Evolutionary conservation across 2,329 filamentous ascomycete species (phyloP).

Genomic region (Neocucurbitaria cava): DNA sequence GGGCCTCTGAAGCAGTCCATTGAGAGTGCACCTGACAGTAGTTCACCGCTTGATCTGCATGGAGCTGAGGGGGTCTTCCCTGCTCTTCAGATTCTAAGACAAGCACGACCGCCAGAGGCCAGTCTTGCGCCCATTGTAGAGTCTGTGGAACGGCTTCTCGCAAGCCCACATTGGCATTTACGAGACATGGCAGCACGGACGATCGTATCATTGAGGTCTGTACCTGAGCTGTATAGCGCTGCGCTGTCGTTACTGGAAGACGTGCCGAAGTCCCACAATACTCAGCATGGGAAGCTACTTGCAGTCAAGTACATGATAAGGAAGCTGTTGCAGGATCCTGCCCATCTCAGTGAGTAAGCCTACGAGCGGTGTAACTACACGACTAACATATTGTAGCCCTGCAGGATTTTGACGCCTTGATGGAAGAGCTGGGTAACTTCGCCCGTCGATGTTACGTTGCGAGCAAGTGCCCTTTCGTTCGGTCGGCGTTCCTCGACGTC

Average conservation of each 20-base stretch:
- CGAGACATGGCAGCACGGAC: constrained; percentile 81
- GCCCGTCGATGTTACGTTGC: constrained; percentile 21
- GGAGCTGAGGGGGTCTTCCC: constrained; percentile 76
- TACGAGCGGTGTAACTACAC: neutral
- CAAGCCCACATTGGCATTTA: constrained; percentile 78
- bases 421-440: constrained; percentile 24
- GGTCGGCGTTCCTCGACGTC: constrained; percentile 48
- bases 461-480: constrained; percentile 41
- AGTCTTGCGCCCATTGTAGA: constrained; percentile 63
- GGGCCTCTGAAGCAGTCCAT: constrained; percentile 36
- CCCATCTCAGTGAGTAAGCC: constrained; percentile 16
- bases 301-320: constrained; percentile 41
- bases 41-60: constrained; percentile 42
- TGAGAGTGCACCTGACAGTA: constrained; percentile 20
- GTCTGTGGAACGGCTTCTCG: constrained; percentile 68
- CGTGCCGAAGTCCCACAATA: constrained; percentile 26
- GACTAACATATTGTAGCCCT: constrained; percentile 18
- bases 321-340: constrained; percentile 24
- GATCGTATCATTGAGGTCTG: constrained; percentile 52
- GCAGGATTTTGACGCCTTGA: constrained; percentile 21
- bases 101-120: constrained; percentile 69
- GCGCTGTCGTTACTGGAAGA: constrained; percentile 27
- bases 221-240: constrained; percentile 29
- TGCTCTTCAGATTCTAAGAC: constrained; percentile 79
- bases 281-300: constrained; percentile 41